Conservation (phyloP, 306 rosid species). For the Vigna reflexopilosa region DNA sequence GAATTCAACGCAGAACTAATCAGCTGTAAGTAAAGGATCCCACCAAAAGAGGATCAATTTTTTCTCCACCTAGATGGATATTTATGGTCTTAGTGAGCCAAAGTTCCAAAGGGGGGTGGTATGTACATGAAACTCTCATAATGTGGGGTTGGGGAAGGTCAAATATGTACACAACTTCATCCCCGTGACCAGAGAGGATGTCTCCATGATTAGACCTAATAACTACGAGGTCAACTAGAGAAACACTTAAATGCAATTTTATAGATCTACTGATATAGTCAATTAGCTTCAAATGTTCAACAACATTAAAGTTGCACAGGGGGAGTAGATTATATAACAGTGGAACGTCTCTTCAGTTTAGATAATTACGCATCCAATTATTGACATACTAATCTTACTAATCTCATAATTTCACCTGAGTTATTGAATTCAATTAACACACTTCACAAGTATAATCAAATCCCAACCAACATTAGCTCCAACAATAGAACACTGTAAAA, state of each 20-base stretch:
- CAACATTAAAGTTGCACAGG: background rate
- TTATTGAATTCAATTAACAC: background rate
- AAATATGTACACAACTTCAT: too few species aligned
- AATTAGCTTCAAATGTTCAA: background rate
- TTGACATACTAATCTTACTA: background rate
- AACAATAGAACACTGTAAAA: background rate
- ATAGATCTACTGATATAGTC: background rate
- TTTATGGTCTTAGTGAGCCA: background rate
- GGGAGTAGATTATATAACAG: background rate
- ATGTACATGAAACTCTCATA: too few species aligned
- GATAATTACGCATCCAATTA: background rate
- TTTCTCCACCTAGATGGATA: background rate
- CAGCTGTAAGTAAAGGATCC: background rate
- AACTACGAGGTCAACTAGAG: background rate
- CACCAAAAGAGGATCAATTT: background rate
- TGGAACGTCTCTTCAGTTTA: conserved; percentile 5
- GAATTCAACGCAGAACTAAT: background rate
- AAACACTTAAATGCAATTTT: background rate
- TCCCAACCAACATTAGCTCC: background rate
- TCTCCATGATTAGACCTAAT: background rate
- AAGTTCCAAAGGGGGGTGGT: background rate
- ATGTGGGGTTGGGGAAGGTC: background rate
- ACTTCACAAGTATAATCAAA: background rate
- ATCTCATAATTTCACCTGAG: conserved; percentile 6
- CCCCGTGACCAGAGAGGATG: background rate